Evolutionary conservation across 768 basidiomycete species (phyloP), one percentile per base, ranked within the genome.

Genomic region (Termitomyces sp.): DNA sequence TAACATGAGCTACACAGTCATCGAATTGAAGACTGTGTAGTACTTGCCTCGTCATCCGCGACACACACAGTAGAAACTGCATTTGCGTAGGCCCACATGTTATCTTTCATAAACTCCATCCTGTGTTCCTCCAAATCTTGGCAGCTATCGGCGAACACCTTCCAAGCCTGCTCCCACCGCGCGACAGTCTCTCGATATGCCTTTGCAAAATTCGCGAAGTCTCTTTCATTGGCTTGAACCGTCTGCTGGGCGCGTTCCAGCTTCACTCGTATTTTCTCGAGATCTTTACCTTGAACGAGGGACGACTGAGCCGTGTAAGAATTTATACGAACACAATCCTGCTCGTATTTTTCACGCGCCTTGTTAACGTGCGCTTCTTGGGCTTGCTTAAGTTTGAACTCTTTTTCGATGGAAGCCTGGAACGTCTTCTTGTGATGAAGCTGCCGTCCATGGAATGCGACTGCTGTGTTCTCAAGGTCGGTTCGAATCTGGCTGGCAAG

Each of bases 71-170:
- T 92, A 14, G 95, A 97, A n/a, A 97, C 88, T 0, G 89, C 88
- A 70, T 99, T 99, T 0, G 97, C 95, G 70, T 93, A 98, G 7
- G 86, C 84, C 96, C 97, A 99, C 72, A 97, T 81, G 64, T 91
- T 92, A 69, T 95, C 93, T 74, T 96, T 98, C 77, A 90, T 87
- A 69, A 96, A 93, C 59, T 95, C 93, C 68, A 95, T 74, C n/a
- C 97, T 83, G 58, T 95, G 88, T 65, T 98, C 95, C 67, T 99
- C 97, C 50, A 97, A 74, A 74, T 99, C 97, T 72, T 99, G 97
- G 61, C 93, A 93, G 44, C 83, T 84, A 71, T 99, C 97, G 68
- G 93, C 95, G 73, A 97, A 98, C 3, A 76, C 77, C 72, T 92
- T 95, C 97, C 97, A 99, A 59, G 92, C 89, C 60, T 82, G 79